Evolutionary conservation across 2,329 filamentous ascomycete species (phyloP).

Genomic region (Chaetothyriales sp.): DNA sequence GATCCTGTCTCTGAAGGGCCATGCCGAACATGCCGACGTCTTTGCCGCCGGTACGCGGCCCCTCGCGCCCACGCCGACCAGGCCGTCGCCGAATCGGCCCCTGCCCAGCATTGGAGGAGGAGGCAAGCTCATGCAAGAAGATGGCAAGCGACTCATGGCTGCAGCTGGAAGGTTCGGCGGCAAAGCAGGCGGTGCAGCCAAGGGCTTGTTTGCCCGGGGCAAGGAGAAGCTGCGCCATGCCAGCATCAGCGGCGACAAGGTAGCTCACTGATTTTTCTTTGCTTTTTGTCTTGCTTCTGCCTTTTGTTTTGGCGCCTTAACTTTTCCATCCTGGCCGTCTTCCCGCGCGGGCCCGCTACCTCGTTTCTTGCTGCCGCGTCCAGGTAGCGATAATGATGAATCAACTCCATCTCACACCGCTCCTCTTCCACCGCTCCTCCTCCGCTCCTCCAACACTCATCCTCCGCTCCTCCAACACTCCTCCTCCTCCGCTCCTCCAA

Average conservation of each 20-base stretch:
- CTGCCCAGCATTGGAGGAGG: conserved; percentile 16
- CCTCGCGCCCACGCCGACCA: not conserved
- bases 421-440: not conserved
- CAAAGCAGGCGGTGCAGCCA: conserved; percentile 65
- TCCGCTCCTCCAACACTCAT: not conserved
- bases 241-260: conserved; percentile 59
- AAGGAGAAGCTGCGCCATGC: conserved; percentile 63
- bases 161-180: conserved; percentile 60
- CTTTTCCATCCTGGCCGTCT: no score
- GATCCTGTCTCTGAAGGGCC: conserved; percentile 32
- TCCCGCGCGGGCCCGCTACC: no score
- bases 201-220: conserved; percentile 81
- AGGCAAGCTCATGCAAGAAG: conserved; percentile 53
- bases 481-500: no score
- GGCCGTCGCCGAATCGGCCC: conserved; percentile 3
- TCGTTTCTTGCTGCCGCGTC: not conserved
- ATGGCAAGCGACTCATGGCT: conserved; percentile 79
- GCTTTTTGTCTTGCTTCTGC: conserved; percentile 6
- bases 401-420: not conserved
- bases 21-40: conserved; percentile 40
- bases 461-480: no score
- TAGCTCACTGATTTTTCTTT: conserved; percentile 56
- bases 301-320: conserved; percentile 12
- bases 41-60: conserved; percentile 1
- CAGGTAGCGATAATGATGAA: not conserved